phyloP scores from a whole-genome alignment of 176 grass and related monocot species.

The Triticum aestivum region DNA sequence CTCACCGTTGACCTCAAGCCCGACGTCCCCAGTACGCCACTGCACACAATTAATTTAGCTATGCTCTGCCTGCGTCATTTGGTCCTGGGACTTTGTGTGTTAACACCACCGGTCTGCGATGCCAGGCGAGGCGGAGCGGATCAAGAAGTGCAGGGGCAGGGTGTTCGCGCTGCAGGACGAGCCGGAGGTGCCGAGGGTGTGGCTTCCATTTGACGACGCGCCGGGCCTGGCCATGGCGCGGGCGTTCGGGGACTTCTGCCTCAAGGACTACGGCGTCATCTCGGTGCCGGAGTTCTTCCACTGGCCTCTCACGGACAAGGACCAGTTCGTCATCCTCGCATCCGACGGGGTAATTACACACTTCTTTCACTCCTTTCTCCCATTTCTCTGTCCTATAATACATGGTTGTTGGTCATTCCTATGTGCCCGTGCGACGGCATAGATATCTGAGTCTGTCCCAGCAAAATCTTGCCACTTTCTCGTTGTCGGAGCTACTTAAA shows the following conservation, averaged over 20 bases:
- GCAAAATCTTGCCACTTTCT: constrained; percentile 32
- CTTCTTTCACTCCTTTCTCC: neutral
- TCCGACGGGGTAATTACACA: constrained; percentile 74
- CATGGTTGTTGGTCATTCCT: constrained; percentile 6
- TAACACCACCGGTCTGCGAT: constrained; percentile 6
- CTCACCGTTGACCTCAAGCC: constrained; percentile 97
- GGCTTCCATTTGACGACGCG: constrained; percentile 91
- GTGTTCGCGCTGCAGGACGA: constrained; percentile 96
- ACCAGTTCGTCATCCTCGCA: constrained; percentile 91
- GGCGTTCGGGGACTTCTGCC: constrained; percentile 94
- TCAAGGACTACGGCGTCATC: constrained; percentile 98
- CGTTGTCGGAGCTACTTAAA: constrained; percentile 20
- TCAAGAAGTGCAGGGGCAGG: constrained; percentile 92
- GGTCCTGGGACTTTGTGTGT: neutral
- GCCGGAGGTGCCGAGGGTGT: constrained; percentile 94
- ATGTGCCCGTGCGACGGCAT: constrained; percentile 24
- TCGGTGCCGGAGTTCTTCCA: constrained; percentile 97
- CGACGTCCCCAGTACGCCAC: constrained; percentile 80
- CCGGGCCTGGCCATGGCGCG: constrained; percentile 92
- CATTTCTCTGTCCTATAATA: neutral
- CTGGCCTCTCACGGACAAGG: constrained; percentile 68
- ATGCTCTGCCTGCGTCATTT: neutral
- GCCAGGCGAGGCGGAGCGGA: constrained; percentile 89
- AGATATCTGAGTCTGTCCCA: constrained; percentile 17
- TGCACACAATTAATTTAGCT: neutral